Conservation (phyloP, 2,329 filamentous ascomycete species). For the Coleophoma crateriformis region DNA sequence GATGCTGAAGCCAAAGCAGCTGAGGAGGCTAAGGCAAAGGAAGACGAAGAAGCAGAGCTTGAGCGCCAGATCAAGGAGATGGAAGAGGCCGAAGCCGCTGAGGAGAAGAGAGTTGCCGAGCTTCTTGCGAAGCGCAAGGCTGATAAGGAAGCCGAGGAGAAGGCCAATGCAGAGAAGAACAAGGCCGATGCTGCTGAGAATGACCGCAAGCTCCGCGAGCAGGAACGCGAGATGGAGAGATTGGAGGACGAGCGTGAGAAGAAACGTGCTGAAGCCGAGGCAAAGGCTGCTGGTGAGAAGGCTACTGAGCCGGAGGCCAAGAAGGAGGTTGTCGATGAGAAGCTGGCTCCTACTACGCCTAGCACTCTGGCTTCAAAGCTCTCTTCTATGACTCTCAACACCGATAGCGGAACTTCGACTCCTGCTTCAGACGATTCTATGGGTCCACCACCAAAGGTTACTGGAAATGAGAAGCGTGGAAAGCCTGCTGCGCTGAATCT, state of each 20-base stretch:
- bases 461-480: conserved; percentile 54
- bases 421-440: conserved; percentile 37
- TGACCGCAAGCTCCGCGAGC: conserved; percentile 63
- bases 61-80: conserved; percentile 58
- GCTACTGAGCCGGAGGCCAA: conserved; percentile 9
- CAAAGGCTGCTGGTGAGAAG: conserved; percentile 16
- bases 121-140: conserved; percentile 22
- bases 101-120: conserved; percentile 29
- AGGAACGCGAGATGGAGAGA: conserved; percentile 67
- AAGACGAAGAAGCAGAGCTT: conserved; percentile 48
- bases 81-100: conserved; percentile 30
- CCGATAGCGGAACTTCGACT: conserved; percentile 34
- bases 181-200: conserved; percentile 46
- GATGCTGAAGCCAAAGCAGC: conserved; percentile 24
- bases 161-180: conserved; percentile 38
- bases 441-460: conserved; percentile 45
- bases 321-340: conserved; percentile 13
- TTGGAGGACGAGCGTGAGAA: conserved; percentile 66
- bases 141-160: conserved; percentile 31
- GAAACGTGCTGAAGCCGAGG: conserved; percentile 46
- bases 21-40: conserved; percentile 28
- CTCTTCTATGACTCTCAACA: conserved; percentile 42
- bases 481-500: conserved; percentile 90
- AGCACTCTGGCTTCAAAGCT: conserved; percentile 37
- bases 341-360: conserved; percentile 19